Evolutionary conservation across 2,329 filamentous ascomycete species (phyloP).

Genomic region (Cordyceps cateniannulata): DNA sequence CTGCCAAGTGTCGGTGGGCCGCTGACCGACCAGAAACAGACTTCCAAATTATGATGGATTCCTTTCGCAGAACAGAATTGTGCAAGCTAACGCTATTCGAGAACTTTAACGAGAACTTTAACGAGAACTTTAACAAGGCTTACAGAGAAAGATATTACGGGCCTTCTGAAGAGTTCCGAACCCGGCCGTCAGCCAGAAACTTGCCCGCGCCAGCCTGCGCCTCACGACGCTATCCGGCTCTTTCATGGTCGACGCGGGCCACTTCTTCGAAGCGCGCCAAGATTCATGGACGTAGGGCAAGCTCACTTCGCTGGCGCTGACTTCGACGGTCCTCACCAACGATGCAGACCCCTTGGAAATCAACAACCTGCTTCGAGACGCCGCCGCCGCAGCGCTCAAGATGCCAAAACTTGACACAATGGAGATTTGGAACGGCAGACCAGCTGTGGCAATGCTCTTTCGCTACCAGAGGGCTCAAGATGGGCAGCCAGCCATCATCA

Average conservation of each 20-base stretch:
- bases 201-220: constrained; percentile 24
- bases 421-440: constrained; percentile 28
- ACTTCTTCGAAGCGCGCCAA: constrained; percentile 23
- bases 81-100: constrained; percentile 28
- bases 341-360: constrained; percentile 17
- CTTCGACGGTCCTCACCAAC: constrained; percentile 22
- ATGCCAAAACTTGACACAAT: constrained; percentile 26
- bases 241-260: constrained; percentile 25
- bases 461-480: constrained; percentile 16
- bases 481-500: constrained; percentile 19
- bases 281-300: constrained; percentile 23
- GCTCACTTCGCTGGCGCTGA: constrained; percentile 26
- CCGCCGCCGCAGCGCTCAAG: constrained; percentile 20
- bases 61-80: constrained; percentile 20
- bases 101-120: constrained; percentile 31
- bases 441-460: constrained; percentile 20
- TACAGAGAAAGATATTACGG: constrained; percentile 19
- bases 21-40: constrained; percentile 14
- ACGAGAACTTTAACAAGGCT: constrained; percentile 29
- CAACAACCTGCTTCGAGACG: constrained; percentile 22
- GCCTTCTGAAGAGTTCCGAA: constrained; percentile 18
- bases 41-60: constrained; percentile 22
- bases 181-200: constrained; percentile 20
- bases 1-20: neutral
- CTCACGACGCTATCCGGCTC: constrained; percentile 25